These are phyloP conservation scores for Penicillium aurantiogriseum DNA, from an alignment of 2,329 filamentous ascomycete genomes.

Conservation along the genomic window DNA sequence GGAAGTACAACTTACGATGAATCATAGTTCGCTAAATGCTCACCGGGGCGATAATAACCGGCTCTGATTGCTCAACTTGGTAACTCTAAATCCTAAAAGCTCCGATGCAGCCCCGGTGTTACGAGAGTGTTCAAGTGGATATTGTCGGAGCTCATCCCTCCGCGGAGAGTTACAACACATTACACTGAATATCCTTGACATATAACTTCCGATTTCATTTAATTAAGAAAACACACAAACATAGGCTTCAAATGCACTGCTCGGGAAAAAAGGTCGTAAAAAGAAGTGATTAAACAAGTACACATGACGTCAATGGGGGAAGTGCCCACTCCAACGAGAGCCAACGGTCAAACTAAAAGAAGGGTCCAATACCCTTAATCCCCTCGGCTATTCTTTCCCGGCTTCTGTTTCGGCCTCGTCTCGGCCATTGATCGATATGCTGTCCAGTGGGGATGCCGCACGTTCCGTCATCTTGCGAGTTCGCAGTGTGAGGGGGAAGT, in stretches of 20 bases:
- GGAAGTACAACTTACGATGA: neutral
- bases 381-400: neutral
- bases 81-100: conserved; percentile 11
- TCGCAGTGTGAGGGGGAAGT: conserved; percentile 66
- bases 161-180: neutral
- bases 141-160: conserved; percentile 3
- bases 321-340: neutral
- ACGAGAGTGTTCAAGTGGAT: neutral
- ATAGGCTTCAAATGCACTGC: conserved; percentile 24
- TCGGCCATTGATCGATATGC: conserved; percentile 32
- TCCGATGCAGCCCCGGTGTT: neutral
- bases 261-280: conserved; percentile 3
- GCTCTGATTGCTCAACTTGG: conserved; percentile 8
- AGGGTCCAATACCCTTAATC: conserved; percentile 1
- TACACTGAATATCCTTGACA: neutral
- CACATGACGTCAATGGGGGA: conserved; percentile 7
- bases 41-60: conserved; percentile 15
- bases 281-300: conserved; percentile 16
- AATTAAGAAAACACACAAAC: neutral
- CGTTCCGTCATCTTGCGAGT: conserved; percentile 44
- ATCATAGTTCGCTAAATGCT: conserved; percentile 3
- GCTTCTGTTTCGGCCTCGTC: conserved; percentile 5
- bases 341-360: neutral
- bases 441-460: conserved; percentile 39
- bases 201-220: neutral